Evolutionary conservation across 2,329 filamentous ascomycete species (phyloP), one percentile per base, ranked within the genome.

Genomic region (Hypoxylon sp.): DNA sequence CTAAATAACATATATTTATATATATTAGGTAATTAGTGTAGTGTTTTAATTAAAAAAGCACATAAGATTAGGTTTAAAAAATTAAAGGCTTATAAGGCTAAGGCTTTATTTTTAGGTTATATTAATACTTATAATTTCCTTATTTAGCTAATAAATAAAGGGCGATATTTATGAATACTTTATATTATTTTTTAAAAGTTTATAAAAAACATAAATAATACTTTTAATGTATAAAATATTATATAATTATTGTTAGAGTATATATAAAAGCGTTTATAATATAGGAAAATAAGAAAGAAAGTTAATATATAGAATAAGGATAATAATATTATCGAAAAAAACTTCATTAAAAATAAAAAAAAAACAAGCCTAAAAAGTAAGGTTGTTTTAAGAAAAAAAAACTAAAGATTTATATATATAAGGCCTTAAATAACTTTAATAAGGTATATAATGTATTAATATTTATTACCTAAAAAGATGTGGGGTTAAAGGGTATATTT

Each of bases 101-200:
- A 32, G 11, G 9, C 16, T 44, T 44, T 44, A 40, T 44, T 44
- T 44, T 44, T 44, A 2, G 22, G 12, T 9, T 22, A 44, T 9
- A 44, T 44, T 44, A 44, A 20, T 20, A 44, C 9, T 4, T 44
- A 44, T 44, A 44, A 44, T 26, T 44, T 44, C 16, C 9, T 44
- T 22, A 12, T 44, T 20, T 44, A 44, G 22, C 22, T 44, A 2
- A 44, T 44, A 18, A 44, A 44, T 18, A 20, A 20, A 18, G 16
- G 20, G 3, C 7, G 7, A 18, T 20, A 22, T 44, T 44, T 44
- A 44, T 20, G 7, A 18, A 44, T 9, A 16, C 22, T 44, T 18
- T 20, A 44, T 44, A 8, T 44, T 44, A 44, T 44, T 22, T 44
- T 44, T 44, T 44, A 44, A 20, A 44, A 44, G n/a, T 44, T 22